Conservation (phyloP, 2,329 filamentous ascomycete species). For the Nemania sp. region DNA sequence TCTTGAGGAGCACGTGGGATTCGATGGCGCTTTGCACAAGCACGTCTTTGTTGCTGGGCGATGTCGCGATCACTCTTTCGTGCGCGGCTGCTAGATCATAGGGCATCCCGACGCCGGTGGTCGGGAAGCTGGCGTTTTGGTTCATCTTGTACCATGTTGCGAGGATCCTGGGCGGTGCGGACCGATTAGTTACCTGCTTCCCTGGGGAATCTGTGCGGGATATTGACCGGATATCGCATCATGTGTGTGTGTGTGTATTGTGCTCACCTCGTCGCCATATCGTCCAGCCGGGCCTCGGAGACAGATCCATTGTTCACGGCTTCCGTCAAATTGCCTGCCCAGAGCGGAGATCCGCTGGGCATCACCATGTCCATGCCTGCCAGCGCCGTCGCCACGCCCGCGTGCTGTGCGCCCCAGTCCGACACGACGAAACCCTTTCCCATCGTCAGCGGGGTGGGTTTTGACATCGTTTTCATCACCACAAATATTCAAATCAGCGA, state of each 20-base stretch:
- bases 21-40: conserved; percentile 62
- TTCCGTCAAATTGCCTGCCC: conserved; percentile 58
- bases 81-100: conserved; percentile 53
- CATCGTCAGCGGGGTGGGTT: conserved; percentile 21
- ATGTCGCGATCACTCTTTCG: conserved; percentile 56
- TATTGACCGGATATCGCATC: too few relatives aligned
- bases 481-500: too few relatives aligned
- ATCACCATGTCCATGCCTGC: conserved; percentile 75
- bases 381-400: conserved; percentile 63
- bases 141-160: conserved; percentile 61
- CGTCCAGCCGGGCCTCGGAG: conserved; percentile 57
- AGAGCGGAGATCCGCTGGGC: conserved; percentile 53
- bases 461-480: too few relatives aligned
- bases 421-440: conserved; percentile 67
- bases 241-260: too few relatives aligned
- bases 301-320: conserved; percentile 66
- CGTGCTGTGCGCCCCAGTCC: conserved; percentile 71
- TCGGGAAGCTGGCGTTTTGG: conserved; percentile 52
- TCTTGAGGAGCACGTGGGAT: conserved; percentile 67
- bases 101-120: conserved; percentile 56
- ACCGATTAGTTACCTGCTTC: too few relatives aligned
- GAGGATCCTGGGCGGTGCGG: conserved; percentile 43
- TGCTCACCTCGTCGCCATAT: conserved; percentile 58
- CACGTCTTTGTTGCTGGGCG: conserved; percentile 46
- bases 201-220: too few relatives aligned